Base-by-base conservation (phyloP, 257 asterid genomes). In the Voacanga thouarsii region DNA sequence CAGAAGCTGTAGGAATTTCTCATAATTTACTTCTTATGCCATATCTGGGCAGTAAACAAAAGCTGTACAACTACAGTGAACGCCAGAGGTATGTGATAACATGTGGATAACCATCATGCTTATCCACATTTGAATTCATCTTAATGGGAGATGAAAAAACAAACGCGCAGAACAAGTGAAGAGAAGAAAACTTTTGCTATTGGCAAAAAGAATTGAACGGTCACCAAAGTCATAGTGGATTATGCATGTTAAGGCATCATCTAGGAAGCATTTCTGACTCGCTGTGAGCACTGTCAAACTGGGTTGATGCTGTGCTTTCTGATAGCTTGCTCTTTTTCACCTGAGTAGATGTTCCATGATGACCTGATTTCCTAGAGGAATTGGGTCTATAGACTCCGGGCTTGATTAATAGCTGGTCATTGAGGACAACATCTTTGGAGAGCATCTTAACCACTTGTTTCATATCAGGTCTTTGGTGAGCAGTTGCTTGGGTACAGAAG, bases 381-480 rank as follows among this genome's bases (percentile, higher is more conserved):
- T 77, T 85, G 11, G 89, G 88, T 65, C 84, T 85, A 30, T 82
- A 90, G 43, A 90, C 55, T 18, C 96, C 94, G 6, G 97, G 97
- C 75, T 86, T 89, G 0, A 90, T 83, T 65, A 93, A 75, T 59
- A 91, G 37, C 71, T 82, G 82, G 71, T 88, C 97, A 5, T 90
- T 90, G 2, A 93, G 92, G 49, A 0, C 59, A 75, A 91, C 96
- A 37, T 90, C 89, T 14, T 84, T 75, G 0, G 97, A 88, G 18
- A 93, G 87, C 97, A 93, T 90, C 56, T 66, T 85, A 77, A 91
- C 78, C 73, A 93, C 98, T 75, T 93, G 96, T 71, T 86, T 91
- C 98, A 93, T 93, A 81, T 82, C 88, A 7, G 98, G 98, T 69
- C 98, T 88, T 44, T 81, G 90, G 43, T 90, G 89, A 77, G 94